Evolutionary conservation across 331 rosid species (phyloP), one percentile per base, ranked within the genome.

Genomic region (Quercus tomentella): DNA sequence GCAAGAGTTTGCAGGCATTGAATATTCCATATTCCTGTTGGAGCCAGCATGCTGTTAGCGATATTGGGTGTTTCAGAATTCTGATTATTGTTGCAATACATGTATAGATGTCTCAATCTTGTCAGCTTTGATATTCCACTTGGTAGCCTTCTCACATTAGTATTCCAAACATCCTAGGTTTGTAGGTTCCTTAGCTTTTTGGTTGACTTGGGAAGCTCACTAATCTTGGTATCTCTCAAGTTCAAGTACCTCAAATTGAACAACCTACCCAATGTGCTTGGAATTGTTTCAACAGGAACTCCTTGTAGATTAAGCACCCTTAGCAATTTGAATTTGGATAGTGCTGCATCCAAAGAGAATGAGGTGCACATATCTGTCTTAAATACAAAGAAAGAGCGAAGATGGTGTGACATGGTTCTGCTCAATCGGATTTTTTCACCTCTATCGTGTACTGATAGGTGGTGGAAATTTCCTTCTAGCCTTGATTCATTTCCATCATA

Each of bases 181-280:
- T 30, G 70, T 63, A 63, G 70, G 21, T 63, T 63, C 43, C 7
- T n/a, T 17, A 63, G 22, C 43, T n/a, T 28, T 63, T 30, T 11
- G 4, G 2, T 63, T 63, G 43, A 63, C 70, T 63, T 63, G 41
- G 70, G 70, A 28, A 63, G 43, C 70, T 63, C 10, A 30, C 70
- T 28, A 63, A 63, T 63, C 70, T 63, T 28, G 70, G 43, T 28
- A 16, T 30, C 70, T 63, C 43, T 63, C 10, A 63, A 17, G 43
- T 63, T 63, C 70, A 63, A 63, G 70, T 63, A 28, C 70, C 70
- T 63, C 70, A 63, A 28, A 63, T 63, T 63, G 43, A 63, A 63
- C 70, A 63, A 30, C 20, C 41, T 15, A 37, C 31, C 41, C 22
- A 63, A 16, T 28, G 22, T 63, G 70, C 22, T 17, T 16, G 70